These are phyloP conservation scores for Candida tunisiensis DNA, from an alignment of 1,139 yeast genomes.

Conservation along the genomic window DNA sequence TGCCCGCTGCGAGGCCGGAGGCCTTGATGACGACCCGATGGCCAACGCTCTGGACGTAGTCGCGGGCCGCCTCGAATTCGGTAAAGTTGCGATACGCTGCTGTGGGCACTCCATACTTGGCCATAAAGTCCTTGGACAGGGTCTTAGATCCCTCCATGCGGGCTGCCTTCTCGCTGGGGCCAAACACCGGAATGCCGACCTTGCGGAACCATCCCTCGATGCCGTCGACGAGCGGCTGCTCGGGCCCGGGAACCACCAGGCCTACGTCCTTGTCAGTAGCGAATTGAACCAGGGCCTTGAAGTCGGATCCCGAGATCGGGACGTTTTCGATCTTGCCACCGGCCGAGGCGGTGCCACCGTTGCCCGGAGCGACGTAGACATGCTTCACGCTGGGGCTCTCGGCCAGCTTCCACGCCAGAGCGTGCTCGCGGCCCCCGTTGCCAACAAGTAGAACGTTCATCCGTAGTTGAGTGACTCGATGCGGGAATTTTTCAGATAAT, in stretches of 20 bases:
- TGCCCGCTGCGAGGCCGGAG: constrained; percentile 97
- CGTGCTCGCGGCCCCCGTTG: constrained; percentile 99
- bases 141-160: constrained; percentile 95
- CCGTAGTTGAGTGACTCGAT: too few species aligned
- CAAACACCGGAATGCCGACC: constrained; percentile 91
- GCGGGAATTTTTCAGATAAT: too few species aligned
- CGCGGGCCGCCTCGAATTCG: constrained; percentile 54
- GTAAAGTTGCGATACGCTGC: constrained; percentile 78
- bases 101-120: constrained; percentile 80
- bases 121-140: constrained; percentile 89
- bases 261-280: constrained; percentile 51
- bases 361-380: constrained; percentile 91
- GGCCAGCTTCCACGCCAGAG: constrained; percentile 79
- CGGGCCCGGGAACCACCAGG: constrained; percentile 96
- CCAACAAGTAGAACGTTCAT: constrained; percentile 84
- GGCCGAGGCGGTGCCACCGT: constrained; percentile 68
- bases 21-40: constrained; percentile 89
- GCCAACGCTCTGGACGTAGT: constrained; percentile 46
- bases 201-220: constrained; percentile 46
- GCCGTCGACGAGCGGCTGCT: constrained; percentile 95
- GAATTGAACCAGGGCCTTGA: constrained; percentile 30
- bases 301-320: constrained; percentile 36
- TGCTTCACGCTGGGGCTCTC: constrained; percentile 58
- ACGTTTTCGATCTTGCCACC: constrained; percentile 50
- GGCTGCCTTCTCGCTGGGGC: constrained; percentile 86